Conservation (phyloP, 2,329 filamentous ascomycete species). For the Scorias spongiosa region DNA sequence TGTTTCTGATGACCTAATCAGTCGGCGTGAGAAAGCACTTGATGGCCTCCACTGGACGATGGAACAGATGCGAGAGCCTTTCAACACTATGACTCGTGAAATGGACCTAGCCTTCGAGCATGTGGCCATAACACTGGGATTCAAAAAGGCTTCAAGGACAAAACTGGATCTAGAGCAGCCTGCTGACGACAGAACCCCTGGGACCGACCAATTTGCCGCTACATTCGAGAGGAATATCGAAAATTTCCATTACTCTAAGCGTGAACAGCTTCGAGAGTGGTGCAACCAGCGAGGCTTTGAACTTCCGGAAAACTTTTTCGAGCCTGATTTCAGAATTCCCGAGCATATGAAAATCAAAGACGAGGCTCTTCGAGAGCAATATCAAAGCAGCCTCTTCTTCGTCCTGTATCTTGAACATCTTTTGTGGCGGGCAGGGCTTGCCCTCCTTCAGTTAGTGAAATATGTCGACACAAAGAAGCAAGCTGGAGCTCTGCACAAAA, state of each 20-base stretch:
- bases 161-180: slow-evolving; percentile 20
- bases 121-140: not conserved
- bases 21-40: not conserved
- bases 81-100: not conserved
- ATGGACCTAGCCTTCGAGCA: not conserved
- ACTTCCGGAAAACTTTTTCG: slow-evolving; percentile 36
- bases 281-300: slow-evolving; percentile 31
- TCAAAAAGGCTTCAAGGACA: not conserved
- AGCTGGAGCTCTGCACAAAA: slow-evolving; percentile 48
- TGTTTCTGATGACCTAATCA: not conserved
- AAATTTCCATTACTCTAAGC: slow-evolving; percentile 42
- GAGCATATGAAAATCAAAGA: slow-evolving; percentile 17
- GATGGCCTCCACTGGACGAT: not conserved
- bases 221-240: slow-evolving; percentile 39
- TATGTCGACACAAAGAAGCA: slow-evolving; percentile 50
- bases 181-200: slow-evolving; percentile 34
- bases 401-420: slow-evolving; percentile 59
- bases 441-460: slow-evolving; percentile 48
- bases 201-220: slow-evolving; percentile 41
- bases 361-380: slow-evolving; percentile 47
- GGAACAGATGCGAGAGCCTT: not conserved
- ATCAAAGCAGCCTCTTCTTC: slow-evolving; percentile 45
- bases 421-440: slow-evolving; percentile 40
- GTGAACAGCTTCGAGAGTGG: slow-evolving; percentile 41
- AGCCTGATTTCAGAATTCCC: slow-evolving; percentile 35